A percentile compares a stretch with the other conserved stretches of the same genome.
These are phyloP conservation scores for Bipolaris sorokiniana DNA, from an alignment of 2,329 filamentous ascomycete species.

Conservation along the genomic window DNA sequence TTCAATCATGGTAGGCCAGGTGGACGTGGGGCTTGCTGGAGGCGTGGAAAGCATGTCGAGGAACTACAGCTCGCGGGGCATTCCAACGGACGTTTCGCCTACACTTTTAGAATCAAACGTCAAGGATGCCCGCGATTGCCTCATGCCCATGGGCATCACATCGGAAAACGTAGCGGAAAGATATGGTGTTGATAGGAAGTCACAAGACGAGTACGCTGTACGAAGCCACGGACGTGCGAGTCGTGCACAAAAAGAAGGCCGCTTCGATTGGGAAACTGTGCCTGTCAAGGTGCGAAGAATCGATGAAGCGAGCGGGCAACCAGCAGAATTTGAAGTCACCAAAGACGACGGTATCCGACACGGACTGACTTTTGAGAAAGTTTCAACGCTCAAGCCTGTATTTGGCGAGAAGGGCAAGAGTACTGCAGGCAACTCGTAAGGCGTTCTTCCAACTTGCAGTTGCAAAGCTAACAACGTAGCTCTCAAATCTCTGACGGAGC, in stretches of 20 bases:
- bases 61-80: constrained; percentile 81
- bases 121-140: constrained; percentile 82
- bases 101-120: constrained; percentile 73
- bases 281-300: constrained; percentile 82
- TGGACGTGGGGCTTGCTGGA: constrained; percentile 84
- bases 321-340: constrained; percentile 75
- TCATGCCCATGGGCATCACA: constrained; percentile 98
- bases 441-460: background rate
- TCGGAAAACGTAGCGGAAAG: constrained; percentile 92
- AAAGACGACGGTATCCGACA: constrained; percentile 90
- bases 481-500: constrained; percentile 94
- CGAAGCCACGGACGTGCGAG: constrained; percentile 89
- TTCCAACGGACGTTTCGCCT: constrained; percentile 73
- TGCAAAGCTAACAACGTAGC: constrained; percentile 53
- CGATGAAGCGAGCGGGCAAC: constrained; percentile 70
- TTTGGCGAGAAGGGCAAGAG: constrained; percentile 89
- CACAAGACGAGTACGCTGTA: constrained; percentile 84
- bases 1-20: constrained; percentile 77
- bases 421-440: constrained; percentile 78
- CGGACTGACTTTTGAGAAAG: constrained; percentile 80
- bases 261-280: constrained; percentile 90
- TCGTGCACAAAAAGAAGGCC: constrained; percentile 83
- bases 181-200: constrained; percentile 78
- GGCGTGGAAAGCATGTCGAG: constrained; percentile 90
- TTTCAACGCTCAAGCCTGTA: constrained; percentile 84